Conservation (phyloP, 2,329 filamentous ascomycete species). For the Venturiaceae sp. region DNA sequence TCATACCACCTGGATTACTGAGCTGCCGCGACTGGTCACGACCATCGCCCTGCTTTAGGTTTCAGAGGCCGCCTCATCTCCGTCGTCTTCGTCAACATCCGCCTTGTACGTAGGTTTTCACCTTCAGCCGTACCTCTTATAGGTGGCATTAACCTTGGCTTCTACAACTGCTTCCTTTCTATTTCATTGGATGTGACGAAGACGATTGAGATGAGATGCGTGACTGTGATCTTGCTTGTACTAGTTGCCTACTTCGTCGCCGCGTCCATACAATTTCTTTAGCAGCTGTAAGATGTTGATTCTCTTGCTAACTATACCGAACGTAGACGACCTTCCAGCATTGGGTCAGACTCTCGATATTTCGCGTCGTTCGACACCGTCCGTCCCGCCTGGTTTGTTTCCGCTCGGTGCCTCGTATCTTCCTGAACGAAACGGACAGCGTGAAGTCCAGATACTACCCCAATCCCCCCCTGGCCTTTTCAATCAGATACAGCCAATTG, state of each 20-base stretch:
- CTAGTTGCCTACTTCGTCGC: neutral
- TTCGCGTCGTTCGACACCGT: slow-evolving; percentile 3
- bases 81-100: slow-evolving; percentile 33
- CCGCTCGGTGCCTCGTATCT: neutral
- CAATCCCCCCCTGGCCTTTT: neutral
- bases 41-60: slow-evolving; percentile 14
- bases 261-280: neutral
- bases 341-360: slow-evolving; percentile 4
- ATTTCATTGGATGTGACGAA: slow-evolving; percentile 25
- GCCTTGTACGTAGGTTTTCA: slow-evolving; percentile 31
- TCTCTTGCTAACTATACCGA: neutral
- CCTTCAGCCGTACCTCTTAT: slow-evolving; percentile 21
- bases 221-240: neutral
- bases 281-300: neutral
- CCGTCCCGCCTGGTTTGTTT: slow-evolving; percentile 6
- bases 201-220: slow-evolving; percentile 16
- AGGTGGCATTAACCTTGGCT: slow-evolving; percentile 3
- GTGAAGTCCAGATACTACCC: neutral
- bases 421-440: neutral
- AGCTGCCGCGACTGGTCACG: neutral
- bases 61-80: slow-evolving; percentile 24
- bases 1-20: neutral
- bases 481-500: neutral
- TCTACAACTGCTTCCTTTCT: slow-evolving; percentile 15
- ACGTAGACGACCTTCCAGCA: slow-evolving; percentile 3